Base-by-base conservation (phyloP, 2,329 filamentous ascomycete genomes). In the Cladosporium cucumerinum region DNA sequence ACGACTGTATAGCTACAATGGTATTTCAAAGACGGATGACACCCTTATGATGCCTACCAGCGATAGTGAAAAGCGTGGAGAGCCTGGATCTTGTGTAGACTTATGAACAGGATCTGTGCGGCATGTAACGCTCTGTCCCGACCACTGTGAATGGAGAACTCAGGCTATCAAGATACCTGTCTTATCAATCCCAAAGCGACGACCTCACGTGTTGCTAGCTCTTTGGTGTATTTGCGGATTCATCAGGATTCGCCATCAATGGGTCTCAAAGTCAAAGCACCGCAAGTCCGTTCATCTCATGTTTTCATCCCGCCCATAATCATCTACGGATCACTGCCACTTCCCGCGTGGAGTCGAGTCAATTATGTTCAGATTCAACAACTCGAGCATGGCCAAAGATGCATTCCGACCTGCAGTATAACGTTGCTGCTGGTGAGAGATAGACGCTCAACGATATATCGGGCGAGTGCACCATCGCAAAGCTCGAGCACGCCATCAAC, bases 401-500 rank as follows among this genome's bases (percentile, higher is more conserved):
- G 8, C 3, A 21, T 12, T 8, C 5, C 1, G 12, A 23, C 2
- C 39, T 46, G n/a, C 39, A 21, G 7, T 10, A 21, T 46, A 11
- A 10, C 3, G 10, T 10, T 46, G n/a, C 39, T 46, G 39, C 7
- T 5, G 36, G 18, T 21, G 39, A 46, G 11, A 46, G 18, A n/a
- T 46, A 21, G 8, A 2, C 39, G n/a, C 8, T 46, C 7, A 4
- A 46, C 39, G 39, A 46, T 46, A 21, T 46, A n/a, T 46, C 12
- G 51, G 32, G 18, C 11, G 16, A 54, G 54, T 36, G 21, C 54
- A 32, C 30, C 28, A 34, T 57, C n/a, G 32, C 32, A 34, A 57
- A 39, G 54, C 54, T 39, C 32, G 21, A 57, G 54, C 54, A 57
- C 54, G 54, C 54, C 32, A 57, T 57, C n/a, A 30, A 36, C n/a